Evolutionary conservation across 176 grass and related monocot genomes (phyloP).

Genomic region (Luzula sylvatica): DNA sequence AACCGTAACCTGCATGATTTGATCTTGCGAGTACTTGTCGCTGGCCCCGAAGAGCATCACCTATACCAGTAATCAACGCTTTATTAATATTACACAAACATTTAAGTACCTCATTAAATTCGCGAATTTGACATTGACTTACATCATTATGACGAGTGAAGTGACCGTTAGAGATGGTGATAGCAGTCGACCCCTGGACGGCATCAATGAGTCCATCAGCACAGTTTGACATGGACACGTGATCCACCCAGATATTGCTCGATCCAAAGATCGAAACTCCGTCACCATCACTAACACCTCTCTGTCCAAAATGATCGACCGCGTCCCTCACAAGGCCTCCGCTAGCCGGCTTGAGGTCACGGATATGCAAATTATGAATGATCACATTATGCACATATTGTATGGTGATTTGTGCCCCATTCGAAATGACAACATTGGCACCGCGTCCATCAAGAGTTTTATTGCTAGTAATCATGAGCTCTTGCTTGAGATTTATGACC

Average conservation of each 20-base stretch:
- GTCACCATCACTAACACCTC: conserved; percentile 16
- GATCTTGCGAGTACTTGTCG: conserved; percentile 26
- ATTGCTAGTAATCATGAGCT: too few relatives aligned
- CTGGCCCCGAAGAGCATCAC: conserved; percentile 63
- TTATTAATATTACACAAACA: too few relatives aligned
- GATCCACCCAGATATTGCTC: too few relatives aligned
- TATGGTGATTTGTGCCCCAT: too few relatives aligned
- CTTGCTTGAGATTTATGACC: conserved; percentile 61
- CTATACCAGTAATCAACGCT: conserved; percentile 7
- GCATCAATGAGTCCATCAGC: conserved; percentile 78
- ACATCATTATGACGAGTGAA: too few relatives aligned
- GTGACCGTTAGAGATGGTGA: conserved; percentile 83
- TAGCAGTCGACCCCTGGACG: conserved; percentile 46
- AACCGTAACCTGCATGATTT: conserved; percentile 78
- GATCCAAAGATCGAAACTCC: too few relatives aligned
- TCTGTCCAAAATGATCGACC: conserved; percentile 6
- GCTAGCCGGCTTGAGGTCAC: background rate
- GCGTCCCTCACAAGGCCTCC: conserved; percentile 26
- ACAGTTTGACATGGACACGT: too few relatives aligned
- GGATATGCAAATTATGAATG: conserved; percentile 33
- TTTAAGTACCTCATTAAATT: too few relatives aligned
- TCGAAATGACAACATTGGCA: too few relatives aligned
- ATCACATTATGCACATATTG: too few relatives aligned
- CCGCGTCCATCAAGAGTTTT: too few relatives aligned
- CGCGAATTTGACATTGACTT: too few relatives aligned